Conservation (phyloP, 176 grass and related monocot genomes). For the Triticum turgidum region DNA sequence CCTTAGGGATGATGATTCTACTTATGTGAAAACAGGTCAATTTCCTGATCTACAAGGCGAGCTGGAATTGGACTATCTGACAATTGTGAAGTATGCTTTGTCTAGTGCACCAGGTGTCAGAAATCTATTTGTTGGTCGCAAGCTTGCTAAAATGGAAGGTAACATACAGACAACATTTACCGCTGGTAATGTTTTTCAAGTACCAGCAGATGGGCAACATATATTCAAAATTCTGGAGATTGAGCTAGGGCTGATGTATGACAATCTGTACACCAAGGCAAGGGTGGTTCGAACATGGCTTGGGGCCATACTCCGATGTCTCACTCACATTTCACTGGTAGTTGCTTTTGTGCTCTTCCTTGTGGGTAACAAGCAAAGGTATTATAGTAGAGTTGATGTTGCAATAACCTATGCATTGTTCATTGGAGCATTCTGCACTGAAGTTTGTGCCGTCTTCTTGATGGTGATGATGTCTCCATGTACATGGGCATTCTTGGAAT, state of each 20-base stretch:
- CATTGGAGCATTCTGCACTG: not conserved
- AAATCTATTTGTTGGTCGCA: not conserved
- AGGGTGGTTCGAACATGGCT: not conserved
- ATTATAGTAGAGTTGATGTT: not conserved
- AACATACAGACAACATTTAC: not conserved
- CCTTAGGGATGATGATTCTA: not conserved
- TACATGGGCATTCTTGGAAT: not conserved
- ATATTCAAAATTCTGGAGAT: not conserved
- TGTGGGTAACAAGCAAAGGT: not conserved
- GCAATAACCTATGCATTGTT: not conserved
- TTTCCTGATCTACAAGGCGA: not conserved
- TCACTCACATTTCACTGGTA: not conserved
- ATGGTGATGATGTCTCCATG: not conserved
- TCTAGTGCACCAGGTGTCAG: not conserved
- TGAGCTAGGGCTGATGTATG: not conserved
- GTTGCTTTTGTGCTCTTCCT: not conserved
- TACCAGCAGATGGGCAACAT: not conserved
- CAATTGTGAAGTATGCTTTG: not conserved
- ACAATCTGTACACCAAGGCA: not conserved
- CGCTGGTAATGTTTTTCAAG: not conserved
- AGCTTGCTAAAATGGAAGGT: not conserved
- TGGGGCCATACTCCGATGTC: not conserved
- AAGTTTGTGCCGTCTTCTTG: not conserved
- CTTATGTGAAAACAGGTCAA: not conserved
- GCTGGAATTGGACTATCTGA: not conserved